Base-by-base conservation (phyloP, 192 early-diverging fungal genomes). In the Gorgonomyces haynaldii region DNA sequence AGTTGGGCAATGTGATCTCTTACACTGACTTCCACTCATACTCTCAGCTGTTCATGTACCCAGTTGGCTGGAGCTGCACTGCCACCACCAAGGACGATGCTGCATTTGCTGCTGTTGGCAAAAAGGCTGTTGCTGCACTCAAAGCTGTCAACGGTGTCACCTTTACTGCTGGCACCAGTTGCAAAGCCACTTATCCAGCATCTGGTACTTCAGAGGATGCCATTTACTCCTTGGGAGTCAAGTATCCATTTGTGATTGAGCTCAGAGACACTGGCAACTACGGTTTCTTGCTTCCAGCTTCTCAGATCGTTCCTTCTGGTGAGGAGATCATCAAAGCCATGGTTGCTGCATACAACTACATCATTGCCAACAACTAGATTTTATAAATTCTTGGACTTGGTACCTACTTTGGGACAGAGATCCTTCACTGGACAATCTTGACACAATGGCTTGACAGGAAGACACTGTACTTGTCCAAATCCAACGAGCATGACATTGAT, bases 401-500 rank as follows among this genome's bases (percentile, higher is more conserved):
- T 26, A 24, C 62, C 56, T 1, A 51, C 37, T 36, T 61, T 60
- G 2, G 54, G 58, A 57, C 90, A 93, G 22, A 58, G 54, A 27
- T 81, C 69, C 20, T 43, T 57, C 9, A 91, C 86, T 9, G 93
- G 93, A 42, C 93, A 97, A 25, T 64, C 62, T 10, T 53, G 58
- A 62, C 93, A 97, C 15, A 57, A 65, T 1, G 93, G 93, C 4
- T 66, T 69, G 1, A 82, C 60, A 1, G 81, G 85, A 8, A 70
- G 55, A 51, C 93, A 97, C 23, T 78, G 50, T 1, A 69, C 77
- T 60, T 97, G 93, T 12, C 93, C 93, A 60, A 86, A 89, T 1
- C 93, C 93, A 25, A 97, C 93, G 7, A 97, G 54, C 15, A 92
- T 55, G 16, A 78, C 74, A 63, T 97, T 97, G 55, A 96, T 83